Base-by-base conservation (phyloP, 2,329 filamentous ascomycete genomes). In the Diaporthe ilicicola region DNA sequence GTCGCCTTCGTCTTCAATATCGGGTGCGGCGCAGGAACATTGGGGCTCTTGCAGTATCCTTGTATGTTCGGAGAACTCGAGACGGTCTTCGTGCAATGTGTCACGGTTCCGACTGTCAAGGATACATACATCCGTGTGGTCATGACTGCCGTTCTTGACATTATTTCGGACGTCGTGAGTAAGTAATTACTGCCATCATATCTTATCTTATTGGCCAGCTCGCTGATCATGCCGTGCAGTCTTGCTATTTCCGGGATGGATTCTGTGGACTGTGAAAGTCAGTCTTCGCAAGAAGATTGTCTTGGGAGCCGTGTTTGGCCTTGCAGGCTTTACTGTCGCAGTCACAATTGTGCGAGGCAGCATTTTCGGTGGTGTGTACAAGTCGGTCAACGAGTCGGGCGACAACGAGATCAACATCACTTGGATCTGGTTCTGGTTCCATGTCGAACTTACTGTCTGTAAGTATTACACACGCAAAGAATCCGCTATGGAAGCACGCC, bases 381-480 rank as follows among this genome's bases (percentile, higher is more conserved):
- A 72, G 51, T 34, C 32, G 17, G 34, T 50, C n/a, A 34, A 56
- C 8, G 67, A 27, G 1, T n/a, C 37, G 54, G 29, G 32, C 3
- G 17, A 7, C 1, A 44, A 46, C 5, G n/a, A 39, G 6, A 2
- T 56, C n/a, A 66, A 65, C 12, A 24, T 50, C 19, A 51, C 71
- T 10, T 76, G 71, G 70, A 53, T 70, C 9, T 67, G 51, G 65
- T 76, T 76, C 46, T 76, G 74, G 74, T 73, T 74, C 61, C 67
- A 62, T 15, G 46, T 71, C 32, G 74, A 76, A 44, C 74, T 70
- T 44, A 68, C 68, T 24, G 70, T 71, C 10, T 55, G 68, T 70
- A 69, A 62, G 67, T 17, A 4, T 8, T 22, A 24, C 19, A 24
- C 27, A 9, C n/a, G n/a, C n/a, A n/a, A n/a, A 3, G 19, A 7